Conservation (phyloP, 2,329 filamentous ascomycete species). For the Ophiostoma triangulosporum region DNA sequence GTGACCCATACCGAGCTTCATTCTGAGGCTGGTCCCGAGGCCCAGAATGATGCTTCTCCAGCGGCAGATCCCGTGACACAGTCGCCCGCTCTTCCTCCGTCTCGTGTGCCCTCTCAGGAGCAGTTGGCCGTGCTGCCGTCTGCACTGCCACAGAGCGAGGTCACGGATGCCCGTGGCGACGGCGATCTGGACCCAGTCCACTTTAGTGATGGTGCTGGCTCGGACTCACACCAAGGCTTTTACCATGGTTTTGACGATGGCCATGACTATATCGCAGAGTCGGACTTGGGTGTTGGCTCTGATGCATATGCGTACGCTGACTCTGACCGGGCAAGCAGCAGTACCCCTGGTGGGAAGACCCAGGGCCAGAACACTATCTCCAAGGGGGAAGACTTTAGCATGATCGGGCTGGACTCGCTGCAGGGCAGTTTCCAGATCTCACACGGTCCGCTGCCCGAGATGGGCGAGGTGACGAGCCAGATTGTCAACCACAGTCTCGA, state of each 20-base stretch:
- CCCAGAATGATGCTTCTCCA: background rate
- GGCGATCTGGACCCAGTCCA: constrained; percentile 1
- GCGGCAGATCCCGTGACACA: background rate
- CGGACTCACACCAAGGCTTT: background rate
- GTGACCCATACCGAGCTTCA: background rate
- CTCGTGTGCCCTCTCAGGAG: background rate
- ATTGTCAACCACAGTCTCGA: constrained; percentile 44
- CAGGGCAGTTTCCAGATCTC: constrained; percentile 18
- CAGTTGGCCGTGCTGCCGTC: background rate
- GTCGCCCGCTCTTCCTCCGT: background rate
- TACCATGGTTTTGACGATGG: background rate
- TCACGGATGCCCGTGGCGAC: background rate
- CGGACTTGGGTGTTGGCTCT: constrained; percentile 15
- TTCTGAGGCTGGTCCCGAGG: background rate
- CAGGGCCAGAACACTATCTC: constrained; percentile 18
- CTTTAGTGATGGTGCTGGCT: background rate
- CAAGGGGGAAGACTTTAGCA: constrained; percentile 19
- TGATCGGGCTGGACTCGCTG: constrained; percentile 15
- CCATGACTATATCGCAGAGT: constrained; percentile 8
- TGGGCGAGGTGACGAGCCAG: constrained; percentile 42
- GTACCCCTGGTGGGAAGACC: background rate
- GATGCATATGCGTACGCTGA: background rate
- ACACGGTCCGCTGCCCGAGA: constrained; percentile 31
- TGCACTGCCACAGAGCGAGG: constrained; percentile 1
- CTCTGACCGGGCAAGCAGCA: constrained; percentile 9